Evolutionary conservation across 495 filamentous ascomycete species (phyloP), one percentile per base, ranked within the genome.

Genomic region (Daldinia bambusicola): DNA sequence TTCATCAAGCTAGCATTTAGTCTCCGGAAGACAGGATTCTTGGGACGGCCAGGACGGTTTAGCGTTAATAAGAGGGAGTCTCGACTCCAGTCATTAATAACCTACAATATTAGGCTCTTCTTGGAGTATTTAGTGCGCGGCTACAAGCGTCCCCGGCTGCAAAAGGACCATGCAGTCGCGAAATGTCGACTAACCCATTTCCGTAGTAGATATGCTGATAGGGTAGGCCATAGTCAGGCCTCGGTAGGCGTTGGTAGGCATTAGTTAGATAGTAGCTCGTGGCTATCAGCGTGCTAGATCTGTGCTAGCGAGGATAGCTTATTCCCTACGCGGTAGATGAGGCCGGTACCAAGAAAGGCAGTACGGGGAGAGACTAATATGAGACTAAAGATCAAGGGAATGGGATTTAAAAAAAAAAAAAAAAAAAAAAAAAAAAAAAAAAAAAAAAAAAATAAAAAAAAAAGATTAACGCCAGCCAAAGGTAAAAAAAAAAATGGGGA

Each of bases 91-190:
- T 62, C 66, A 16, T 69, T 59, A 73, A 69, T 66, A 62, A 65
- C 37, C 7, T 60, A 55, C 26, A 62, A 66, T 40, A 66, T 62
- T 66, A 69, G 61, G 61, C 59, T 64, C 50, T 57, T 69, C 37
- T 48, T 30, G 38, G 43, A 22, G 60, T 55, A 37, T 65, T 65
- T 73, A 63, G 70, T 69, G 66, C 52, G 61, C 70, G 70, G 70
- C 61, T 69, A 16, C 53, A 63, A 40, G 61, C 62, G 66, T 66
- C 61, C 61, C 58, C 66, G 66, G 34, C 70, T 66, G 70, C 70
- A 73, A 73, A 73, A 73, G 70, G 66, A 69, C 70, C 70, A 73
- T 73, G 70, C 70, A 72, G 70, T 66, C 61, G 40, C 55, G 41
- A 55, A 34, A 16, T 22, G 18, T 60, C 7, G 6, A 36, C 53